These are phyloP conservation scores for Hyaloscypha hepaticicola DNA, from an alignment of 495 filamentous ascomycete species.

Conservation along the genomic window DNA sequence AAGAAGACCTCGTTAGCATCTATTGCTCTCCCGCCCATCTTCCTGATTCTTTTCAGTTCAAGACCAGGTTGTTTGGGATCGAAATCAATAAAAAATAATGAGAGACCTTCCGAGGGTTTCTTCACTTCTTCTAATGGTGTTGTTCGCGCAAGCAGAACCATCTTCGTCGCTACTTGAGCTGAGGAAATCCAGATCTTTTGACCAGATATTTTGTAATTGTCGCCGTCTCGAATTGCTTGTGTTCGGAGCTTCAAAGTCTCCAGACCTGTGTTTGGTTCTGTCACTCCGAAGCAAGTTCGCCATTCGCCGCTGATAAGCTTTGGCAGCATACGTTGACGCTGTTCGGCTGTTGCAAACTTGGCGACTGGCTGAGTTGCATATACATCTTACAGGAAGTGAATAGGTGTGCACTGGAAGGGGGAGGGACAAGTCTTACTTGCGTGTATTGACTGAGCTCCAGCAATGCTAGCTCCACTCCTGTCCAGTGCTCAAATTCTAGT, in stretches of 20 bases:
- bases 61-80: conserved; percentile 56
- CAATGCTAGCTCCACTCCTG: conserved; percentile 69
- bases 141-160: conserved; percentile 76
- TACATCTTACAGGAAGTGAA: conserved; percentile 41
- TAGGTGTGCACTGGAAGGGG: not conserved
- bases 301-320: conserved; percentile 67
- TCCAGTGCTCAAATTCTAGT: not conserved
- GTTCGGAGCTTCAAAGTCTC: conserved; percentile 71
- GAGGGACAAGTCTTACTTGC: conserved; percentile 45
- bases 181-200: conserved; percentile 86
- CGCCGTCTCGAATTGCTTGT: conserved; percentile 49
- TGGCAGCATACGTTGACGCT: conserved; percentile 60
- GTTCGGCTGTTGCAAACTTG: conserved; percentile 62
- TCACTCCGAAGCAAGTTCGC: conserved; percentile 72
- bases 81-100: conserved; percentile 74
- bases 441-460: conserved; percentile 74
- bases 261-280: conserved; percentile 68
- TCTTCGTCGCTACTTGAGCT: conserved; percentile 72
- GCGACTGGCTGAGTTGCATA: conserved; percentile 77
- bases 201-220: conserved; percentile 60
- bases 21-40: conserved; percentile 78
- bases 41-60: conserved; percentile 69
- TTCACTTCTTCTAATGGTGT: conserved; percentile 62
- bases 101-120: conserved; percentile 68
- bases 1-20: conserved; percentile 86